Percentiles rank a stretch among this genome's conserved stretches.
These are phyloP conservation scores for Panicum hallii DNA, from an alignment of 202 grass and related monocot genomes.

Conservation along the genomic window DNA sequence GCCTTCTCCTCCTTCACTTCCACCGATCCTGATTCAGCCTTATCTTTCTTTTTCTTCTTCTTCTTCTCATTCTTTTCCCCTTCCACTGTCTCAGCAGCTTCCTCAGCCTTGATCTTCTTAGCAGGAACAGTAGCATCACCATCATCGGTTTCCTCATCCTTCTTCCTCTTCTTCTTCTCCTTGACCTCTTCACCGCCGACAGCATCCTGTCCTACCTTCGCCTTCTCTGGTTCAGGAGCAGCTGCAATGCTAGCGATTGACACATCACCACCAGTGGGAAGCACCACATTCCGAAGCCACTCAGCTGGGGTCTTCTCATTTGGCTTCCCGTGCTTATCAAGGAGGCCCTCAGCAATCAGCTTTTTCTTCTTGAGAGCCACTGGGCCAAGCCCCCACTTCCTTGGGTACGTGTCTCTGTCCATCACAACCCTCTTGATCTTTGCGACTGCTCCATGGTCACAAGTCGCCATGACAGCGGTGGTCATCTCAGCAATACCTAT, in stretches of 20 bases:
- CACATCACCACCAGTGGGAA: slow-evolving; percentile 77
- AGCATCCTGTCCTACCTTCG: slow-evolving; percentile 43
- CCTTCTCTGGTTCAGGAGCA: slow-evolving; percentile 58
- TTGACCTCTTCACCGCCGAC: slow-evolving; percentile 39
- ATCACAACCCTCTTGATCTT: slow-evolving; percentile 96
- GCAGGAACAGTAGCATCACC: slow-evolving; percentile 6
- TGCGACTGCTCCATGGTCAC: slow-evolving; percentile 77
- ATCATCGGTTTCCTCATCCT: slow-evolving; percentile 29
- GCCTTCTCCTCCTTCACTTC: slow-evolving; percentile 39
- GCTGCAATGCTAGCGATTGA: slow-evolving; percentile 78
- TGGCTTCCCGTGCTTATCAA: slow-evolving; percentile 90
- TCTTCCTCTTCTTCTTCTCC: slow-evolving; percentile 63
- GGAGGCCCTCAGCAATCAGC: slow-evolving; percentile 68
- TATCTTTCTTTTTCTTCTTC: slow-evolving; percentile 68
- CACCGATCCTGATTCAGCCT: slow-evolving; percentile 43
- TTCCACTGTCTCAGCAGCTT: slow-evolving; percentile 23
- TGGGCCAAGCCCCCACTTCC: slow-evolving; percentile 92
- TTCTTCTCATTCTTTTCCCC: slow-evolving; percentile 64
- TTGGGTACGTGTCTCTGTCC: slow-evolving; percentile 90
- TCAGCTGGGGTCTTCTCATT: slow-evolving; percentile 86
- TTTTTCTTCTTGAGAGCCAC: slow-evolving; percentile 88
- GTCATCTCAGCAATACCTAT: slow-evolving; percentile 96
- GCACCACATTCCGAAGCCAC: slow-evolving; percentile 75
- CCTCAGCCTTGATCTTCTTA: slow-evolving; percentile 71
- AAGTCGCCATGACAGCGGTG: slow-evolving; percentile 91